These are phyloP conservation scores for Globisporangium splendens DNA, from an alignment of 352 stramenopile genomes.

Conservation along the genomic window DNA sequence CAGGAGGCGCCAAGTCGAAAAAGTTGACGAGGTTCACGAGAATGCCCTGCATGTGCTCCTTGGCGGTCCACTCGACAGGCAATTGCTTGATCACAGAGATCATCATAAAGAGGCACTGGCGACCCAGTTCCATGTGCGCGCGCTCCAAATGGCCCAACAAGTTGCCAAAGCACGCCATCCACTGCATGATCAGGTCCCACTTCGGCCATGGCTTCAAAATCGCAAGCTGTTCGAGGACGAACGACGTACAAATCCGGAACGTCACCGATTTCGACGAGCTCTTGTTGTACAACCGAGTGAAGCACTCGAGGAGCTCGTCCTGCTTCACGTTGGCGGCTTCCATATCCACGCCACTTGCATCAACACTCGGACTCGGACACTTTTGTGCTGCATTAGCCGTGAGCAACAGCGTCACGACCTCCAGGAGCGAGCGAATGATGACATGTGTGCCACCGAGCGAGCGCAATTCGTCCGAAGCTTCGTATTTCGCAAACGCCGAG, in stretches of 20 bases:
- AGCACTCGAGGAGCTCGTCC: conserved; percentile 45
- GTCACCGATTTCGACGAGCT: conserved; percentile 64
- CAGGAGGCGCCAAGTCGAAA: conserved; percentile 45
- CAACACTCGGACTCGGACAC: neutral
- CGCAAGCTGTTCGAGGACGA: conserved; percentile 61
- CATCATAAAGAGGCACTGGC: conserved; percentile 58
- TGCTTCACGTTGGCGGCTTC: conserved; percentile 10
- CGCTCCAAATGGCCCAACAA: conserved; percentile 56
- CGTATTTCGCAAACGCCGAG: conserved; percentile 57
- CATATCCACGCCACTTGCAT: neutral
- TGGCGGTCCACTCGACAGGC: conserved; percentile 38
- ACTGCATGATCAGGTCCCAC: conserved; percentile 59
- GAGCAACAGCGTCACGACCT: conserved; percentile 57
- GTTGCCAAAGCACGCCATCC: conserved; percentile 63
- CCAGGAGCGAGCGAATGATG: conserved; percentile 55
- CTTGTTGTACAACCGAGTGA: conserved; percentile 66
- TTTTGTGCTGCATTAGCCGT: conserved; percentile 5
- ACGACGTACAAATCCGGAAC: conserved; percentile 72
- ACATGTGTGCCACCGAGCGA: conserved; percentile 51
- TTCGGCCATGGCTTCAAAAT: conserved; percentile 46
- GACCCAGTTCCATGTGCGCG: conserved; percentile 55
- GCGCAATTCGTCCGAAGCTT: conserved; percentile 53
- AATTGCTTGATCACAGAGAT: conserved; percentile 80
- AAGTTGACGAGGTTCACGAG: conserved; percentile 58
- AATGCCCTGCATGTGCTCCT: conserved; percentile 48